Evolutionary conservation across 768 basidiomycete genomes (phyloP).

Genomic region (Termitomyces sp.): DNA sequence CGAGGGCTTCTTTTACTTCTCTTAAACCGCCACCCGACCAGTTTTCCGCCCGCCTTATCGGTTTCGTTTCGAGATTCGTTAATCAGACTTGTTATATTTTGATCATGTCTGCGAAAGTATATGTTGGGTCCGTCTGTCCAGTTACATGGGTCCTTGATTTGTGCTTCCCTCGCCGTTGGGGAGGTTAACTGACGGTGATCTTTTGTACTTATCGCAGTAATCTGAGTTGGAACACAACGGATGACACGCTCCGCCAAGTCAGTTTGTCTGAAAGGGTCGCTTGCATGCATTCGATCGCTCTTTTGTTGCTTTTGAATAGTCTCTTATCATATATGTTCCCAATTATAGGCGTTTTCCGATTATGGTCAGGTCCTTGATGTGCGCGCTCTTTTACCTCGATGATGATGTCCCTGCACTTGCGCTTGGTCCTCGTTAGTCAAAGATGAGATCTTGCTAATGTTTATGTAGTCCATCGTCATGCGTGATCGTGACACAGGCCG

Average conservation of each 20-base stretch:
- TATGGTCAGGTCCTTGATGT: conserved; percentile 90
- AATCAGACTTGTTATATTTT: conserved; percentile 50
- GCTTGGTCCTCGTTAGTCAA: conserved; percentile 18
- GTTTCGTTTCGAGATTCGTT: conserved; percentile 48
- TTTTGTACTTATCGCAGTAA: conserved; percentile 65
- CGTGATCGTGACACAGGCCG: conserved; percentile 97
- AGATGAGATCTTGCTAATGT: conserved; percentile 33
- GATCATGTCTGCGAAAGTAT: conserved; percentile 82
- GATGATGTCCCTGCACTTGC: conserved; percentile 13
- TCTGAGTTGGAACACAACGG: conserved; percentile 95
- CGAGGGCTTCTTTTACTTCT: conserved; percentile 28
- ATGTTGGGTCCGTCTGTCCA: conserved; percentile 88
- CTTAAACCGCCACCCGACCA: conserved; percentile 44
- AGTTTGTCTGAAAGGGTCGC: conserved; percentile 45
- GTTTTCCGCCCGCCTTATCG: conserved; percentile 37
- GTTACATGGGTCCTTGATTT: conserved; percentile 39
- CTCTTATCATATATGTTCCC: conserved; percentile 46
- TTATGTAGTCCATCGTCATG: conserved; percentile 89
- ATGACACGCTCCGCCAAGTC: conserved; percentile 85
- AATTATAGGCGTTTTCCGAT: conserved; percentile 74
- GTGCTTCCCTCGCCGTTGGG: conserved; percentile 44
- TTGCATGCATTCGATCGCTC: conserved; percentile 25
- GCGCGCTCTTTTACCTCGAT: conserved; percentile 41
- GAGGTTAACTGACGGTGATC: conserved; percentile 50
- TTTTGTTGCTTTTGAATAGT: conserved; percentile 23